Base-by-base conservation (phyloP, 1,284 basidiomycete genomes). In the Blastosporella zonata region DNA sequence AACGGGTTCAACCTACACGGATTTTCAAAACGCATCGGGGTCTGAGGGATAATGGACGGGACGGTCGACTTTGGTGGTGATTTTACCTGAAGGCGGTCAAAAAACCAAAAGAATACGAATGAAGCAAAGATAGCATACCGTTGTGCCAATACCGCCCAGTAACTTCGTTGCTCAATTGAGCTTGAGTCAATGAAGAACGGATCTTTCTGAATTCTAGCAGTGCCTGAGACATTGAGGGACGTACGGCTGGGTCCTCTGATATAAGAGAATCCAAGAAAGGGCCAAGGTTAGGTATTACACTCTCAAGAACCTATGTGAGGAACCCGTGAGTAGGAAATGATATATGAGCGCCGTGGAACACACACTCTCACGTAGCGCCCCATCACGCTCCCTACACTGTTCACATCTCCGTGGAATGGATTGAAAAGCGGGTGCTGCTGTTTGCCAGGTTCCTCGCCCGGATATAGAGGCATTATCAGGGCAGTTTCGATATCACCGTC, bases 261-360 rank as follows among this genome's bases (percentile, higher is more conserved):
- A 35, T 33, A 29, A 44, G 7, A 20, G 29, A 55, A 47, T 41
- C 22, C 15, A 41, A 41, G 20, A 57, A 54, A 23, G 46, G 49
- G 9, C 51, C 51, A 22, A 57, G 36, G 15, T 46, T 31, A 3
- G 56, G 56, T 15, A 57, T 29, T 13, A 48, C 21, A 6, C 42
- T 31, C 40, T 53, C 46, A 27, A 55, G 43, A 21, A 44, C 46
- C 56, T 57, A 35, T 29, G 8, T 12, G 25, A 27, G 5, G 25
- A 27, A 27, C 15, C 3, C 13, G 33, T 18, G 25, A 31, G 18
- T 1, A 36, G 15, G 9, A 22, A 27, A 6, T 6, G 6, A 8
- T 25, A 27, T n/a, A n/a, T n/a, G 40, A 43, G 7, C 23, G 12
- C 23, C 13, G 36, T 5, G 7, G 2, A 17, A 15, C 15, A 31